A percentile compares a stretch with the other conserved stretches of the same genome.
Evolutionary conservation across 306 rosid species (phyloP).

Genomic region (Crataegus laevigata): DNA sequence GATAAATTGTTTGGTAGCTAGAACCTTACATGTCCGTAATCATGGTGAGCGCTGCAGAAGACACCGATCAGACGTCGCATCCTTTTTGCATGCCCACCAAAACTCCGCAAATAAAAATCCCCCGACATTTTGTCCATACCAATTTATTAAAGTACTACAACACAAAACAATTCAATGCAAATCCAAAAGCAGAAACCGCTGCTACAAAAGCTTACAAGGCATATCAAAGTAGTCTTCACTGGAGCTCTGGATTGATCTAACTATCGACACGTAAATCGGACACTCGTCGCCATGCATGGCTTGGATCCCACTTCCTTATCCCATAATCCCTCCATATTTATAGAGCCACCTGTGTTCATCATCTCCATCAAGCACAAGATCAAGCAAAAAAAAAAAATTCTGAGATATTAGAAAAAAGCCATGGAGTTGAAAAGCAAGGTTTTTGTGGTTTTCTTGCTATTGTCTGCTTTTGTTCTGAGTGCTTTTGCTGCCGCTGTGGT

Average conservation of each 20-base stretch:
- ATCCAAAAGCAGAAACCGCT: neutral
- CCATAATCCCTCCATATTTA: neutral
- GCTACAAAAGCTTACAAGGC: neutral
- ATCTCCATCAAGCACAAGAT: neutral
- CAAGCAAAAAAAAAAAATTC: neutral
- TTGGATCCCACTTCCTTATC: neutral
- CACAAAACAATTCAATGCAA: neutral
- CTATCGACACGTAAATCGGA: slow-evolving; percentile 16
- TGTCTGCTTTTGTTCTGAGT: slow-evolving; percentile 7
- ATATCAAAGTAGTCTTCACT: neutral
- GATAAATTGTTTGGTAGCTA: neutral
- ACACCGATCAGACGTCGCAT: neutral
- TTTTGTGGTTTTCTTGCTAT: slow-evolving; percentile 6
- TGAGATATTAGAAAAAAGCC: neutral
- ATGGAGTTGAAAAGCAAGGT: slow-evolving; percentile 23
- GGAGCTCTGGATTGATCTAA: neutral
- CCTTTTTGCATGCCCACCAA: neutral
- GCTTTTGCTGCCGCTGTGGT: slow-evolving; percentile 1
- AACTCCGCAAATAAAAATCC: neutral
- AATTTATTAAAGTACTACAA: neutral
- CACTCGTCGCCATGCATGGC: slow-evolving; percentile 38
- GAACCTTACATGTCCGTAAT: neutral
- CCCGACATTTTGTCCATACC: neutral
- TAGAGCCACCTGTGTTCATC: neutral
- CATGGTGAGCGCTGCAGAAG: neutral